Conservation (phyloP, 176 grass and related monocot genomes). For the Oryza coarctata region DNA sequence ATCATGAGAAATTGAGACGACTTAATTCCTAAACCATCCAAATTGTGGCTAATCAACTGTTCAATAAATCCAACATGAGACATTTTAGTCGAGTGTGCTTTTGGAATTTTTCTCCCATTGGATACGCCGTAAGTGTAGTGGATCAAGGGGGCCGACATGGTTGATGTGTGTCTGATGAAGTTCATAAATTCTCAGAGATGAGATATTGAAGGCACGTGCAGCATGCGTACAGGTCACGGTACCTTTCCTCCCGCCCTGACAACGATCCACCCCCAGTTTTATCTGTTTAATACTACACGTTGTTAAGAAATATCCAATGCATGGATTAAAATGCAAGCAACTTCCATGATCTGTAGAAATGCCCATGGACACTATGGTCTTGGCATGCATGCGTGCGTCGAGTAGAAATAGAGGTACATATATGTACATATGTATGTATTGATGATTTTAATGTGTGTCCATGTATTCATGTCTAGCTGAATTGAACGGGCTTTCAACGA, state of each 20-base stretch:
- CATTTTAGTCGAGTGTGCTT: not conserved
- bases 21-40: not conserved
- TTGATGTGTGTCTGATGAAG: slow-evolving; percentile 37
- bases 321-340: slow-evolving; percentile 21
- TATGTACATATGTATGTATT: not conserved
- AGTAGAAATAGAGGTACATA: not conserved
- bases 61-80: not conserved
- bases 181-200: slow-evolving; percentile 45
- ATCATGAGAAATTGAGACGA: too few species aligned
- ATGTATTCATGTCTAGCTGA: slow-evolving; percentile 38
- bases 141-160: slow-evolving; percentile 26
- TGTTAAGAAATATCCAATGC: not conserved
- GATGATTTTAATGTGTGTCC: slow-evolving; percentile 15
- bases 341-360: not conserved
- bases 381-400: not conserved
- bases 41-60: not conserved
- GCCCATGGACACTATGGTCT: not conserved
- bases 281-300: too few species aligned
- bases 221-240: slow-evolving; percentile 27
- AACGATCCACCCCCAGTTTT: not conserved
- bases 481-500: slow-evolving; percentile 23
- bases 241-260: slow-evolving; percentile 17
- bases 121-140: slow-evolving; percentile 16
- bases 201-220: slow-evolving; percentile 34
- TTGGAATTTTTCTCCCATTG: not conserved